phyloP scores from a whole-genome alignment of 768 basidiomycete species.

The Coprinopsis strossmayeri region DNA sequence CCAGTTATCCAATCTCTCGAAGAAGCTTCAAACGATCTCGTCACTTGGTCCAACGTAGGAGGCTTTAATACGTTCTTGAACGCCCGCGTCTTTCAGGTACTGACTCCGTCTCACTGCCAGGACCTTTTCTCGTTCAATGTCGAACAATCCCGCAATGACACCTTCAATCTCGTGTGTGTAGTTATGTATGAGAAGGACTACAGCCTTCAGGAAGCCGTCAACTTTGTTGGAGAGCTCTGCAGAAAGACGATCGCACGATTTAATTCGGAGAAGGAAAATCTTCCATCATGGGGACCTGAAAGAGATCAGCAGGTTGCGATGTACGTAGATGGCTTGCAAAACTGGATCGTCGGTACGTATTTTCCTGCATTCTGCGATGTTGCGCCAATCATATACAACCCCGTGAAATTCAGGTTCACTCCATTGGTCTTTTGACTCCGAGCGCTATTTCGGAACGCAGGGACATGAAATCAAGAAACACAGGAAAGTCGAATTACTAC shows the following conservation, averaged over 20 bases:
- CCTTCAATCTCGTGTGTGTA: conserved; percentile 67
- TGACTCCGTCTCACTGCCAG: conserved; percentile 22
- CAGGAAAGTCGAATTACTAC: conserved; percentile 45
- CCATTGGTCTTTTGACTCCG: conserved; percentile 66
- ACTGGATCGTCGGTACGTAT: conserved; percentile 57
- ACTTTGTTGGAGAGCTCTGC: conserved; percentile 59
- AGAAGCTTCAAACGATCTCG: conserved; percentile 70
- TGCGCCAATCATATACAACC: not conserved
- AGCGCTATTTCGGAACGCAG: conserved; percentile 58
- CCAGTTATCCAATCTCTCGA: conserved; percentile 53
- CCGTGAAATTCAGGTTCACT: conserved; percentile 30
- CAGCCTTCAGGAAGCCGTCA: conserved; percentile 53
- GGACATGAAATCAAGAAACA: conserved; percentile 48
- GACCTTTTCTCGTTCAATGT: conserved; percentile 73
- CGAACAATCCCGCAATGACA: conserved; percentile 62
- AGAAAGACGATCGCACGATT: conserved; percentile 47
- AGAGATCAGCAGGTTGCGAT: conserved; percentile 49
- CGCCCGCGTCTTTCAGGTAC: not conserved
- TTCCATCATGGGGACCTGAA: conserved; percentile 59
- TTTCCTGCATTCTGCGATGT: not conserved
- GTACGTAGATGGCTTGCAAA: conserved; percentile 56
- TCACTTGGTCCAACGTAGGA: conserved; percentile 76
- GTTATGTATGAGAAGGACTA: conserved; percentile 55
- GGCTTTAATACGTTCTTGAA: not conserved
- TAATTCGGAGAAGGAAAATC: conserved; percentile 32